phyloP scores from a whole-genome alignment of 176 grass and related monocot species.

The Guadua angustifolia region DNA sequence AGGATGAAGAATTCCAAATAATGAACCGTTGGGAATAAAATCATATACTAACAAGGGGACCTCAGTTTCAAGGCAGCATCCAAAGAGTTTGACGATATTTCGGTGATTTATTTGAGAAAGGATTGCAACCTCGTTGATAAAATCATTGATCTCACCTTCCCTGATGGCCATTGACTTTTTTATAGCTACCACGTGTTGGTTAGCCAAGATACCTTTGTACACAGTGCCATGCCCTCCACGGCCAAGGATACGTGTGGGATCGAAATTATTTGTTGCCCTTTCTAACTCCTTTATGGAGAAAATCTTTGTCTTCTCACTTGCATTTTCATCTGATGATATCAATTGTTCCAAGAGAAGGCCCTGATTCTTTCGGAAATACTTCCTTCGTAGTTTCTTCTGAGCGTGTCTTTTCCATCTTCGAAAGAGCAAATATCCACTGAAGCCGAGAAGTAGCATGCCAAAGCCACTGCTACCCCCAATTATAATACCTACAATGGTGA shows the following conservation, averaged over 20 bases:
- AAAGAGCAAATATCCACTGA: not conserved
- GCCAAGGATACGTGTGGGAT: not conserved
- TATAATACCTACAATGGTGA: not conserved
- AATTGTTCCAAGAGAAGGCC: not conserved
- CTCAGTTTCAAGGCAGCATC: not conserved
- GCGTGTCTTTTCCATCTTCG: not conserved
- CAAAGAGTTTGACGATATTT: not conserved
- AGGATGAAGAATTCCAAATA: not conserved
- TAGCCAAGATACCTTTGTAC: slow-evolving; percentile 1
- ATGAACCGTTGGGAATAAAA: not conserved
- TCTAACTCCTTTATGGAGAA: too few relatives aligned
- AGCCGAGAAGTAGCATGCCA: not conserved
- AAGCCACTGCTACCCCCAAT: slow-evolving; percentile 14
- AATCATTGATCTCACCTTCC: not conserved
- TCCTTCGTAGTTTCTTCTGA: not conserved
- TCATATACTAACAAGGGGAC: not conserved
- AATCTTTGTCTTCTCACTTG: too few relatives aligned
- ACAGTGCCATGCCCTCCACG: not conserved
- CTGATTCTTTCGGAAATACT: not conserved
- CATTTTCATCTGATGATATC: not conserved
- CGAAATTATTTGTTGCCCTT: too few relatives aligned
- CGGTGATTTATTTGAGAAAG: not conserved
- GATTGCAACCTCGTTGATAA: not conserved
- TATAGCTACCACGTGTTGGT: not conserved
- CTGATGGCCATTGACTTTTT: not conserved